These are phyloP conservation scores for Inga leiocalycina DNA, from an alignment of 306 rosid species.

Conservation along the genomic window DNA sequence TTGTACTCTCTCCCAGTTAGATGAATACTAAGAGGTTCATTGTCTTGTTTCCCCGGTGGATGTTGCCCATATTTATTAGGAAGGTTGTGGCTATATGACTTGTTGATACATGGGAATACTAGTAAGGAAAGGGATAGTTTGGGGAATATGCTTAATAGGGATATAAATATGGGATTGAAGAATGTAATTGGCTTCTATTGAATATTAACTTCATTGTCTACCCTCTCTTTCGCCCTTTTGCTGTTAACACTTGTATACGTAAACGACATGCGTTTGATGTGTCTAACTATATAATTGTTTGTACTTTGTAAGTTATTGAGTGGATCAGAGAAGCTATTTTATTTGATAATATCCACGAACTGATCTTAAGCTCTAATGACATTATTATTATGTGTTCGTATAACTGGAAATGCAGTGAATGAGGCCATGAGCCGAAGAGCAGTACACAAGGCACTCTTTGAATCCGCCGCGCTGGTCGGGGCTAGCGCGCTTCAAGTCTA, in stretches of 20 bases:
- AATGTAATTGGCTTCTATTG: no score
- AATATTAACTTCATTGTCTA: no score
- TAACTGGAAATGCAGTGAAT: constrained; percentile 65
- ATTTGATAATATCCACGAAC: constrained; percentile 3
- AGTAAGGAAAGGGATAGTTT: no score
- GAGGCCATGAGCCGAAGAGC: constrained; percentile 89
- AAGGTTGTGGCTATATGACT: background rate
- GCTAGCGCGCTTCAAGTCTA: constrained; percentile 81
- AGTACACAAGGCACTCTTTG: constrained; percentile 75
- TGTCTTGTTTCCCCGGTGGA: background rate
- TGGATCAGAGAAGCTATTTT: background rate
- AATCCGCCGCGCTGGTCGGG: constrained; percentile 73
- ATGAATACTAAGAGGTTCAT: background rate
- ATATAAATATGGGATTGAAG: no score
- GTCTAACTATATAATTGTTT: background rate
- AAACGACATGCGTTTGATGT: background rate
- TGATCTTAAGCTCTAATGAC: background rate
- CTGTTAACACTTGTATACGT: background rate
- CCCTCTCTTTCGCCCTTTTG: no score
- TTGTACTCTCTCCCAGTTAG: background rate
- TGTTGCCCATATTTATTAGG: background rate
- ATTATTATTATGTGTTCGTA: background rate
- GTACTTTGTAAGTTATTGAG: background rate
- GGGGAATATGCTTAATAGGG: no score
- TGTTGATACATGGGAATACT: no score